Evolutionary conservation across 441 rosid genomes (phyloP).

Genomic region (Dalechampia spathulata): DNA sequence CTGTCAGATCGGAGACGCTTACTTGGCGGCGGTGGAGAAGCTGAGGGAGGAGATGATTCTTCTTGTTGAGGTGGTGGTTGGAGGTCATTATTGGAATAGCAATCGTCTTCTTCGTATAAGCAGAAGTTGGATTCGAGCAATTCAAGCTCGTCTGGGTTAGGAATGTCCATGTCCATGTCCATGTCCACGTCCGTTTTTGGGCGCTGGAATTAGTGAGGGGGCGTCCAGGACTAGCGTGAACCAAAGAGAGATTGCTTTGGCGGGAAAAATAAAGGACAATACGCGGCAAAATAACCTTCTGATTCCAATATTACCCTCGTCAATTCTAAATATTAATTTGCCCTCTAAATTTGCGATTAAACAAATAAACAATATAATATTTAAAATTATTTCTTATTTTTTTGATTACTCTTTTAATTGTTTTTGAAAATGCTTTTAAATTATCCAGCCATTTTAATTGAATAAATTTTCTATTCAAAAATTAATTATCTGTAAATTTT

Average conservation of each 20-base stretch:
- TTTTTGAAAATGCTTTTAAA: too few species aligned
- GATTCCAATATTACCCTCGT: too few species aligned
- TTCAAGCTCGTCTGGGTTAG: constrained; percentile 85
- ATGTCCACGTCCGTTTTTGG: constrained; percentile 41
- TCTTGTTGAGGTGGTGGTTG: neutral
- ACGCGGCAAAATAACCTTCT: too few species aligned
- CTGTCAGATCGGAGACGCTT: constrained; percentile 45
- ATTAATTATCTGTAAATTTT: too few species aligned
- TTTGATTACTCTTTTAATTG: too few species aligned
- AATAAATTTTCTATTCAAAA: too few species aligned
- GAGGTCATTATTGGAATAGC: constrained; percentile 12
- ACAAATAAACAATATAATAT: too few species aligned
- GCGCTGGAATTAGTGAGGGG: neutral
- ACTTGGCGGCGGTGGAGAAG: constrained; percentile 3
- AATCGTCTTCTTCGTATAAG: constrained; percentile 27
- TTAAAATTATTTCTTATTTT: too few species aligned
- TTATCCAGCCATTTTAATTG: too few species aligned
- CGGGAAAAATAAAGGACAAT: constrained; percentile 27
- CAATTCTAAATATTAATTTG: too few species aligned
- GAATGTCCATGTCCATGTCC: constrained; percentile 63
- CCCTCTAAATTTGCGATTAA: too few species aligned
- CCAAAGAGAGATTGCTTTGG: constrained; percentile 13
- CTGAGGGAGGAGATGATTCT: constrained; percentile 26
- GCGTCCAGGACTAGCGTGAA: neutral
- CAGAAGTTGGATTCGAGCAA: constrained; percentile 69